phyloP scores from a whole-genome alignment of 495 filamentous ascomycete species.

The Penicillium arizonense region DNA sequence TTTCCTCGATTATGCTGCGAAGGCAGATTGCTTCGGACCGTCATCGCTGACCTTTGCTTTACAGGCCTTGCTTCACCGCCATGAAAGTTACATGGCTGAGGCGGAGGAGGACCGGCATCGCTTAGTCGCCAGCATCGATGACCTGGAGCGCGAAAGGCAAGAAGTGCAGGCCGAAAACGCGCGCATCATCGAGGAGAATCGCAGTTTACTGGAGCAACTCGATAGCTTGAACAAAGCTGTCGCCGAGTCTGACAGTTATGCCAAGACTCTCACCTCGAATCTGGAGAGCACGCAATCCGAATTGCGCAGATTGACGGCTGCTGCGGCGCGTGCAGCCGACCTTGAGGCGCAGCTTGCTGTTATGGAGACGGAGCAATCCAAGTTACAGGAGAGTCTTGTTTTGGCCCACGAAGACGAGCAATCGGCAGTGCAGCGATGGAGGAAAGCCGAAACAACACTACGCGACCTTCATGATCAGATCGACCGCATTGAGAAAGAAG shows the following conservation, averaged over 20 bases:
- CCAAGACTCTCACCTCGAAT: slow-evolving; percentile 66
- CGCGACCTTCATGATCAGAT: slow-evolving; percentile 78
- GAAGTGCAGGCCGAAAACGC: slow-evolving; percentile 72
- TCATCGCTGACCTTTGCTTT: slow-evolving; percentile 68
- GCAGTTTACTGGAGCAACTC: slow-evolving; percentile 71
- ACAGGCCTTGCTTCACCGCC: slow-evolving; percentile 85
- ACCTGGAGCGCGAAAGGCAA: slow-evolving; percentile 73
- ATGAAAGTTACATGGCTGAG: slow-evolving; percentile 90
- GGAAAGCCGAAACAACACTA: slow-evolving; percentile 72
- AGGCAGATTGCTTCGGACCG: slow-evolving; percentile 19
- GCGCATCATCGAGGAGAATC: slow-evolving; percentile 75
- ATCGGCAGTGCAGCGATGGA: slow-evolving; percentile 78
- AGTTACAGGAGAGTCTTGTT: slow-evolving; percentile 63
- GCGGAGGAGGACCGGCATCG: slow-evolving; percentile 76
- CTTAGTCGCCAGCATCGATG: slow-evolving; percentile 67
- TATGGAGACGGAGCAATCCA: slow-evolving; percentile 77
- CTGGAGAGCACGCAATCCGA: slow-evolving; percentile 75
- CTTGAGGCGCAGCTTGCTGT: slow-evolving; percentile 74
- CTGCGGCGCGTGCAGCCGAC: slow-evolving; percentile 69
- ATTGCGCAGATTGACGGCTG: slow-evolving; percentile 65
- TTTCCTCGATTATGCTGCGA: slow-evolving; percentile 17
- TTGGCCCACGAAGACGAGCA: slow-evolving; percentile 67
- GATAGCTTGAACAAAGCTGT: slow-evolving; percentile 76
- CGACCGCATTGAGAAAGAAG: slow-evolving; percentile 83
- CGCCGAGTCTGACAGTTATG: slow-evolving; percentile 70